Conservation (phyloP, 1,139 yeast species). For the Blastobotrys proliferans region DNA sequence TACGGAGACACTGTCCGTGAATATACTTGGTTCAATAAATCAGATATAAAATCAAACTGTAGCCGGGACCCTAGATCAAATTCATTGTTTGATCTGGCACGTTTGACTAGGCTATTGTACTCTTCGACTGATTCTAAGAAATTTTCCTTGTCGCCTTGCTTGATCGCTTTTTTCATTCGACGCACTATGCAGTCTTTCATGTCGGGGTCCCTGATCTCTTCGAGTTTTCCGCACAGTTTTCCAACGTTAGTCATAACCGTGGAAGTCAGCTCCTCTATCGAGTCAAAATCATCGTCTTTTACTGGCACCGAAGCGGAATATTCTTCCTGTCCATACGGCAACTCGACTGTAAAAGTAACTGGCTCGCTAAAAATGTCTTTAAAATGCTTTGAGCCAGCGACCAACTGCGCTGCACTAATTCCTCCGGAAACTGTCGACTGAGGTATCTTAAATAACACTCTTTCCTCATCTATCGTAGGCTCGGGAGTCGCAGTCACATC, state of each 20-base stretch:
- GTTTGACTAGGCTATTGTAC: conserved; percentile 40
- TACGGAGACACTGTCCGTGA: conserved; percentile 75
- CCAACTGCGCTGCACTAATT: background rate
- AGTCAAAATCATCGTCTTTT: conserved; percentile 53
- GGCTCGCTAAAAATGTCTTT: background rate
- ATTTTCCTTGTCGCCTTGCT: conserved; percentile 34
- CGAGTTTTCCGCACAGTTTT: conserved; percentile 41
- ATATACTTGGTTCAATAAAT: conserved; percentile 66
- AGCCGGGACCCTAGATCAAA: conserved; percentile 41
- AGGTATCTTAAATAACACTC: conserved; percentile 5
- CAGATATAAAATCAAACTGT: conserved; percentile 61
- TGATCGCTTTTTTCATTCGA: conserved; percentile 42
- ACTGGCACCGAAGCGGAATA: conserved; percentile 24
- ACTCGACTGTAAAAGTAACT: conserved; percentile 13
- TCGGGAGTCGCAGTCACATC: conserved; percentile 7
- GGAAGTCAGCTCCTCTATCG: conserved; percentile 64
- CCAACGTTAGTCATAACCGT: conserved; percentile 51
- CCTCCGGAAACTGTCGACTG: background rate
- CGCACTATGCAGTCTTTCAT: conserved; percentile 44
- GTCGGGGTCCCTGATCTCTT: conserved; percentile 39
- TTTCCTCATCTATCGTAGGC: conserved; percentile 2
- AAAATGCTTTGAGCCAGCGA: background rate
- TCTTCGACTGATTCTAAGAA: conserved; percentile 38
- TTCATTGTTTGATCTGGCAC: conserved; percentile 35
- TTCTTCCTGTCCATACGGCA: conserved; percentile 25